A percentile compares a stretch with the other conserved stretches of the same genome.
Evolutionary conservation across 1,139 yeast species (phyloP).

Genomic region (Pichia sp.): DNA sequence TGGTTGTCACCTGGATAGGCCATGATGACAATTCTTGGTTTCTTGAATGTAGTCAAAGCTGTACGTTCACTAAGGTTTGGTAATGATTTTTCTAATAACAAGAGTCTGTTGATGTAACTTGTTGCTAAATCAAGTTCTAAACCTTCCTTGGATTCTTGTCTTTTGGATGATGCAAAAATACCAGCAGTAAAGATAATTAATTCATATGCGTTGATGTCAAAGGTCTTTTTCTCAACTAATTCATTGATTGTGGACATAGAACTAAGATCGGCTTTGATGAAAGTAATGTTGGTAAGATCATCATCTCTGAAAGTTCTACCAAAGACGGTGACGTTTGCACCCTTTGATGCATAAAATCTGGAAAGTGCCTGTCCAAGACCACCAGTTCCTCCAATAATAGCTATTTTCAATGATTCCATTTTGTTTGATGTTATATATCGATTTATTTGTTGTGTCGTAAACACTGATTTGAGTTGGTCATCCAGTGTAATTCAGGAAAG

Average conservation of each 20-base stretch:
- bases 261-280: conserved; percentile 35
- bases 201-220: conserved; percentile 28
- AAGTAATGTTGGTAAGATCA: conserved; percentile 28
- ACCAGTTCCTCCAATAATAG: conserved; percentile 40
- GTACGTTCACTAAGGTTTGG: conserved; percentile 15
- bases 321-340: conserved; percentile 36
- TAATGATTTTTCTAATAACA: conserved; percentile 29
- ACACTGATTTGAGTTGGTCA: no score
- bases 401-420: conserved; percentile 23
- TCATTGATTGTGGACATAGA: conserved; percentile 28
- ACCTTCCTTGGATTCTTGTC: conserved; percentile 36
- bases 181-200: conserved; percentile 38
- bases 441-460: no score
- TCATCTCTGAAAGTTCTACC: conserved; percentile 37
- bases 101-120: conserved; percentile 36
- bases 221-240: conserved; percentile 23
- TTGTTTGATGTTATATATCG: no score
- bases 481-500: no score
- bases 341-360: conserved; percentile 26
- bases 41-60: neutral
- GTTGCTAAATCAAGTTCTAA: conserved; percentile 38
- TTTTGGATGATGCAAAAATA: conserved; percentile 33
- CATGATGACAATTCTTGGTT: conserved; percentile 36
- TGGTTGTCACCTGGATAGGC: conserved; percentile 37
- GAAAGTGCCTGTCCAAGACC: conserved; percentile 38